A percentile compares a stretch with the other conserved stretches of the same genome.
Evolutionary conservation across 768 basidiomycete species (phyloP).

Genomic region (Xerocomellus amylosporus): DNA sequence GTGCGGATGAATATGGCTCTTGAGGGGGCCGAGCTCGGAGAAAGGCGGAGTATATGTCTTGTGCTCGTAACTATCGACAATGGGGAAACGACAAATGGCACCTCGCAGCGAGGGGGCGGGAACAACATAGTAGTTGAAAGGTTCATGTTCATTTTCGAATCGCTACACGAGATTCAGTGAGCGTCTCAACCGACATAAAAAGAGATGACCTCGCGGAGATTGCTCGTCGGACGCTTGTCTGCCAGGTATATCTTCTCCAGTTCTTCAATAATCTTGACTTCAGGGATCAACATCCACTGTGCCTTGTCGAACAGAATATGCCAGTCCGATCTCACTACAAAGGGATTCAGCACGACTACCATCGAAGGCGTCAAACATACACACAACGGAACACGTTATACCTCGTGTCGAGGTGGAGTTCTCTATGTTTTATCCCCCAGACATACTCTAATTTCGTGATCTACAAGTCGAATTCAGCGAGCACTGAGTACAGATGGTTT

Average conservation of each 20-base stretch:
- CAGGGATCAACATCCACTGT: background rate
- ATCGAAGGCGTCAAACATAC: background rate
- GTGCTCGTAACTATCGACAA: background rate
- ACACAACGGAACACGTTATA: background rate
- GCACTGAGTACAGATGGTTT: background rate
- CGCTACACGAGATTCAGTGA: background rate
- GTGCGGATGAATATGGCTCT: background rate
- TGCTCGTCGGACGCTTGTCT: background rate
- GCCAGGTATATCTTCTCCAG: background rate
- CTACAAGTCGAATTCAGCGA: background rate
- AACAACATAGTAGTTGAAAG: background rate
- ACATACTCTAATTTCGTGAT: background rate
- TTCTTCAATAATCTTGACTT: background rate
- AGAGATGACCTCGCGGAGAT: background rate
- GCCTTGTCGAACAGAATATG: background rate
- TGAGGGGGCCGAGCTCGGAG: background rate
- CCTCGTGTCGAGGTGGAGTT: background rate
- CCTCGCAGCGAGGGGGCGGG: background rate
- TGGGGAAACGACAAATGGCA: background rate
- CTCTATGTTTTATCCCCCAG: background rate
- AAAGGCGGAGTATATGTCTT: background rate
- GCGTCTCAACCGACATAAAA: background rate
- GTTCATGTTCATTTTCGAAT: background rate
- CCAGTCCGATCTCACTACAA: background rate
- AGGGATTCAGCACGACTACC: background rate